A percentile compares a stretch with the other conserved stretches of the same genome.
Conservation (phyloP, 305 asterid species). For the Fraxinus xanthoxyloides region DNA sequence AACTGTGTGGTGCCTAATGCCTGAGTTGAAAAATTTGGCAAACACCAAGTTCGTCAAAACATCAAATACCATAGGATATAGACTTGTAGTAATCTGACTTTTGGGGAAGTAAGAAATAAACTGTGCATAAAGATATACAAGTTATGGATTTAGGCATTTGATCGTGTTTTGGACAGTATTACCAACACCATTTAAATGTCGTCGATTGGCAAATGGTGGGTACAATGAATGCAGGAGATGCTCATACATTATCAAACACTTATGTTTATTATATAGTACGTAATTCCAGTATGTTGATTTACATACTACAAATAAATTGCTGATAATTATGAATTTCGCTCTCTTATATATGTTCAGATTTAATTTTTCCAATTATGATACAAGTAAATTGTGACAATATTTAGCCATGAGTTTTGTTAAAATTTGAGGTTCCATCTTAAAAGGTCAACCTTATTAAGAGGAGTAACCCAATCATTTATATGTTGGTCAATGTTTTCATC, state of each 20-base stretch:
- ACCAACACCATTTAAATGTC: background rate
- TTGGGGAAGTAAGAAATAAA: conserved; percentile 1
- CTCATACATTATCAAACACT: background rate
- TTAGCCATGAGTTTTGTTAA: background rate
- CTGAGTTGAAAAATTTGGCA: background rate
- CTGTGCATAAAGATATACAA: background rate
- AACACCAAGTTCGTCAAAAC: background rate
- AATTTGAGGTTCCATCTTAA: too few relatives aligned
- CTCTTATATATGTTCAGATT: background rate
- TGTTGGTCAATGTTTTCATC: too few relatives aligned
- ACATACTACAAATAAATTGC: background rate
- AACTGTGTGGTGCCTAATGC: background rate
- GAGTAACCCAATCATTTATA: too few relatives aligned
- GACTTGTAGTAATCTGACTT: background rate
- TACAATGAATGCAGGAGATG: background rate
- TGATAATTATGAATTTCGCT: background rate
- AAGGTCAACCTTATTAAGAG: too few relatives aligned
- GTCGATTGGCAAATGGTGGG: background rate
- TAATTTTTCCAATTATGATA: background rate
- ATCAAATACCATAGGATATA: background rate
- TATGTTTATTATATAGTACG: background rate
- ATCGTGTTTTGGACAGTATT: background rate
- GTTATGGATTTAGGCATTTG: background rate
- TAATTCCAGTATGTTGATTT: background rate
- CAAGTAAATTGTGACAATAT: background rate